These are phyloP conservation scores for Leishmania mexicana DNA, from an alignment of 208 protist genomes.

Conservation along the genomic window DNA sequence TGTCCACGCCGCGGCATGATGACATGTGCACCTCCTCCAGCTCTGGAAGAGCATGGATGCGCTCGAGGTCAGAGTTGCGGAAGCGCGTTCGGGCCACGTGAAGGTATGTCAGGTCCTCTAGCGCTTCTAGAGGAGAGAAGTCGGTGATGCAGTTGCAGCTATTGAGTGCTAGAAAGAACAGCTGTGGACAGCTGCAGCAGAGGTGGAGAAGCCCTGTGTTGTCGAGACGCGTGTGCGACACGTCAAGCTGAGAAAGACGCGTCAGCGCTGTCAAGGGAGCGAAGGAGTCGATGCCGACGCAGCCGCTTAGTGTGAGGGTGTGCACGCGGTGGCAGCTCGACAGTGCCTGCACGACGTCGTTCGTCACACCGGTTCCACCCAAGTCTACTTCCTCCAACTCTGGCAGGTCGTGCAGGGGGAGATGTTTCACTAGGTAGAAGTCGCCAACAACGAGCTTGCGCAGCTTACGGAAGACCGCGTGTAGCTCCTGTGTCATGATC, in stretches of 20 bases:
- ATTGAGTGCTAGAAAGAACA: conserved; percentile 9
- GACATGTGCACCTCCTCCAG: conserved; percentile 26
- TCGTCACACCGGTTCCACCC: conserved; percentile 21
- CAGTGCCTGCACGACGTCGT: conserved; percentile 16
- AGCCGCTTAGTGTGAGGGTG: conserved; percentile 21
- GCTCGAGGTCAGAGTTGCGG: conserved; percentile 25
- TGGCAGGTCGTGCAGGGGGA: conserved; percentile 21
- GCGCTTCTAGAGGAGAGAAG: conserved; percentile 20
- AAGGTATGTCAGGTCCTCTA: conserved; percentile 16
- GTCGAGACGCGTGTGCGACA: conserved; percentile 19
- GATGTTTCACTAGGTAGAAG: conserved; percentile 33
- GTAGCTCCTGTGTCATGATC: conserved; percentile 23
- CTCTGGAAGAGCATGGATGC: conserved; percentile 17
- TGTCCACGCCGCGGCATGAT: conserved; percentile 20
- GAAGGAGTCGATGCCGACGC: conserved; percentile 16
- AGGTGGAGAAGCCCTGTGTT: conserved; percentile 12
- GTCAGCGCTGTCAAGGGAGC: conserved; percentile 3
- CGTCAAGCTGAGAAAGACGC: conserved; percentile 10
- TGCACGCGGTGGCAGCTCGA: conserved; percentile 22
- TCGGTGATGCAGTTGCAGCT: conserved; percentile 21
- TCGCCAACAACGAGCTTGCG: conserved; percentile 32
- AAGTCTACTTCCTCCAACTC: conserved; percentile 29
- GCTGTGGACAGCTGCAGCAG: conserved; percentile 19
- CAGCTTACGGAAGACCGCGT: conserved; percentile 26
- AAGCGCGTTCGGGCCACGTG: conserved; percentile 26